Conservation (phyloP, 2,329 filamentous ascomycete genomes). For the Rutstroemia sp. region DNA sequence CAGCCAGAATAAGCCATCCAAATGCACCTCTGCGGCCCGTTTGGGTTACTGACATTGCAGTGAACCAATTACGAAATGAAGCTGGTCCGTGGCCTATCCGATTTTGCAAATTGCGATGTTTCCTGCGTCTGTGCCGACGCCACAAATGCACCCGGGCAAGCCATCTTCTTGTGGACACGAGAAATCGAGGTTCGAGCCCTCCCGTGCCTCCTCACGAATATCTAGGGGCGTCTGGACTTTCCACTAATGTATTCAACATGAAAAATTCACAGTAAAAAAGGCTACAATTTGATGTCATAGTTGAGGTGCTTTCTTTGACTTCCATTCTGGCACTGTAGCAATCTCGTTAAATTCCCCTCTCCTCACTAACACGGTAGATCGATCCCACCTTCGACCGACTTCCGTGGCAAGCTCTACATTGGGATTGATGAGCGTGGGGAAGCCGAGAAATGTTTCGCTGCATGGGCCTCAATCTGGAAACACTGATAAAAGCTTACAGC, state of each 20-base stretch:
- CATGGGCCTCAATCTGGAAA: not conserved
- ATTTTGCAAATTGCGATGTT: conserved; percentile 4
- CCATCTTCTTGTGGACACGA: not conserved
- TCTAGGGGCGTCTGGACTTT: no score
- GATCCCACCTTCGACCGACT: not conserved
- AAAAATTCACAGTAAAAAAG: no score
- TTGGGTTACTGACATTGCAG: not conserved
- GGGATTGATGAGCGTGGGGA: not conserved
- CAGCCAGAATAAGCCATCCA: not conserved
- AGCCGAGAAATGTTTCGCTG: conserved; percentile 1
- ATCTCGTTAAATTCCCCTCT: no score
- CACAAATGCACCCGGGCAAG: not conserved
- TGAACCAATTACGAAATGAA: not conserved
- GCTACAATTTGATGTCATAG: no score
- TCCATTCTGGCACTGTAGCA: no score
- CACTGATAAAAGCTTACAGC: not conserved
- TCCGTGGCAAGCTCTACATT: not conserved
- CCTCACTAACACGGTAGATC: not conserved
- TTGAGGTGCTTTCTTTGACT: no score
- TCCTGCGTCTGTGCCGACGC: conserved; percentile 2
- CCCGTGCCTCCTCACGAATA: not conserved
- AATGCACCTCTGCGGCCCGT: not conserved
- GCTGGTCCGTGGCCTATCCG: no score
- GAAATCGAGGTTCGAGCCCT: not conserved
- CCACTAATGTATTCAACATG: no score